Evolutionary conservation across 257 asterid genomes (phyloP), one percentile per base, ranked within the genome.

Genomic region (Solanum habrochaites): DNA sequence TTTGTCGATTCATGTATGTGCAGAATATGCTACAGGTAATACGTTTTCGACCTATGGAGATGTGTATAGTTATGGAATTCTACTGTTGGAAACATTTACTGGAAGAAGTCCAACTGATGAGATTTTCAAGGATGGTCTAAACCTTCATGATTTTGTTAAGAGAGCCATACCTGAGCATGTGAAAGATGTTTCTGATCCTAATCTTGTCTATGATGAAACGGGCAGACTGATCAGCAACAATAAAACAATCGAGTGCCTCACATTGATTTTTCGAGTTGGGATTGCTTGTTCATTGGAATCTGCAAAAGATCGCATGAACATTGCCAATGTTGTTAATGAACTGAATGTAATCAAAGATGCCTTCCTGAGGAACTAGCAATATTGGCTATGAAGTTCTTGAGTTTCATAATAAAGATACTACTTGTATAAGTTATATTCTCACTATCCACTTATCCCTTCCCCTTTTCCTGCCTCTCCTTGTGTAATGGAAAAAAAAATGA

Each of bases 1-100:
- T 70, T 70, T 70, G 42, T 8, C 25, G 32, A 31, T 70, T 15
- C 77, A 70, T 70, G 43, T 70, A 70, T 16, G 21, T 31, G 77
- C 88, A 91, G 91, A 91, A 77, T 91, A 91, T 56, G 92, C 91
- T 23, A 67, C 21, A 14, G 89, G 91, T 18, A 40, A 66, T 32
- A 70, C 29, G 7, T 83, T 88, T 71, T 86, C 93, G 2, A 56
- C 91, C 35, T 40, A 14, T 29, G 93, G 90, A 83, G 91, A 91
- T 74, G 90, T 88, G 8, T 88, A 91, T 77, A 90, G 92, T 84
- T 87, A 70, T 23, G 90, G 92, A 32, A 85, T 90, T 64, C 88
- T 91, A 10, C 66, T 89, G 29, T 85, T 89, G 27, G 90, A 89
- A 64, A 11, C 88, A 62, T 86, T 91, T 67, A 89, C 87, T 1